phyloP scores from a whole-genome alignment of 257 asterid genomes.

The Echium plantagineum region DNA sequence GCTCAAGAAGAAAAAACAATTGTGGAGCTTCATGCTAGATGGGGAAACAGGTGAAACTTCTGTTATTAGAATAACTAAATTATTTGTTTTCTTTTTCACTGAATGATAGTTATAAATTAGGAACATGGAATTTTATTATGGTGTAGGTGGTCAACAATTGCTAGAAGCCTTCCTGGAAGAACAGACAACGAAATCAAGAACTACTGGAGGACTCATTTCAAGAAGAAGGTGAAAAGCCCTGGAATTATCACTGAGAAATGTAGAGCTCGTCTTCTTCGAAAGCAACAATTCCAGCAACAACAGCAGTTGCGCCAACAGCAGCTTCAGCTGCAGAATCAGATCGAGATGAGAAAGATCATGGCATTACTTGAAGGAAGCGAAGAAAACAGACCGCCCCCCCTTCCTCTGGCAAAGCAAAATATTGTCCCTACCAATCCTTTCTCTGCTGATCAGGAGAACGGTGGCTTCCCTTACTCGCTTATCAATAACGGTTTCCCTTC shows the following conservation, averaged over 20 bases:
- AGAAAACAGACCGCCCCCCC: conserved; percentile 4
- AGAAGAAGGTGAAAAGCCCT: conserved; percentile 36
- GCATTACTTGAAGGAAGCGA: conserved; percentile 33
- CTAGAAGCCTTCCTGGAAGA: conserved; percentile 74
- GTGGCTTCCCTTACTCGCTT: neutral
- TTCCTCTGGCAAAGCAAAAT: conserved; percentile 33
- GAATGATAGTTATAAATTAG: neutral
- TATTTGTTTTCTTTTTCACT: no score
- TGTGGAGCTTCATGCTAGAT: conserved; percentile 63
- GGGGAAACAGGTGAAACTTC: conserved; percentile 73
- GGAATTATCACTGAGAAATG: conserved; percentile 27
- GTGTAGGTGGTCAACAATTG: conserved; percentile 77
- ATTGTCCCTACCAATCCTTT: neutral
- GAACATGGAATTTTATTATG: neutral
- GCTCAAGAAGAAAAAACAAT: conserved; percentile 71
- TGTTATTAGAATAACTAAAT: no score
- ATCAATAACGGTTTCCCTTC: neutral
- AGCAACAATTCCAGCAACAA: conserved; percentile 54
- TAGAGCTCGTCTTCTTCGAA: conserved; percentile 33
- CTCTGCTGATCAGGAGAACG: neutral
- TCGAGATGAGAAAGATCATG: conserved; percentile 32
- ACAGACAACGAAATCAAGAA: conserved; percentile 79
- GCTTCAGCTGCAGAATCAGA: conserved; percentile 26
- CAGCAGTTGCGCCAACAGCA: conserved; percentile 29
- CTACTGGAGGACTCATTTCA: conserved; percentile 86